Evolutionary conservation across 768 basidiomycete genomes (phyloP).

Genomic region (Naganishia onofrii): DNA sequence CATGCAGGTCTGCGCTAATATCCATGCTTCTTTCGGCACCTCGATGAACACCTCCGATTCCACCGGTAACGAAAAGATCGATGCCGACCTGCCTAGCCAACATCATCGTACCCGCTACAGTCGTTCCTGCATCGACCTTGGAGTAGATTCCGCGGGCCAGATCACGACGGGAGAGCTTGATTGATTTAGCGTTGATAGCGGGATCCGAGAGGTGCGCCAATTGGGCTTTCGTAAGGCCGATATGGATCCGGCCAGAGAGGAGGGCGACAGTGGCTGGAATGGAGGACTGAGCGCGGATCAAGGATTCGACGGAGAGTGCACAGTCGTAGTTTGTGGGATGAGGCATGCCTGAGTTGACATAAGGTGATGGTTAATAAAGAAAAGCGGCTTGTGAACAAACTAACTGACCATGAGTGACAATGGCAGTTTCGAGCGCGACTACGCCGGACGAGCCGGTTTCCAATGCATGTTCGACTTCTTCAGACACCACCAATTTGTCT

Average conservation of each 20-base stretch:
- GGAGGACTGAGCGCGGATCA: slow-evolving; percentile 59
- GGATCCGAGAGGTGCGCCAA: slow-evolving; percentile 67
- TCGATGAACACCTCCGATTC: slow-evolving; percentile 82
- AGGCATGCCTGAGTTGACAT: slow-evolving; percentile 61
- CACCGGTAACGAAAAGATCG: slow-evolving; percentile 76
- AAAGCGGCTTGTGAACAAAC: neutral
- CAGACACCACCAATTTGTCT: slow-evolving; percentile 37
- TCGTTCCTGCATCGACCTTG: slow-evolving; percentile 66
- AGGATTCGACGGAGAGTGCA: slow-evolving; percentile 67
- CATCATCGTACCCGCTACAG: slow-evolving; percentile 56
- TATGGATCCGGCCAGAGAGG: slow-evolving; percentile 75
- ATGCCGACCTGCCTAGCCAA: slow-evolving; percentile 70
- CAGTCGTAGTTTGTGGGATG: slow-evolving; percentile 72
- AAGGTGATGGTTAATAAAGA: no score
- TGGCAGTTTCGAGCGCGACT: slow-evolving; percentile 86
- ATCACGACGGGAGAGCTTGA: slow-evolving; percentile 49
- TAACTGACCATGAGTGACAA: slow-evolving; percentile 73
- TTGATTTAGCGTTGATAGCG: slow-evolving; percentile 43
- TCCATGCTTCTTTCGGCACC: slow-evolving; percentile 79
- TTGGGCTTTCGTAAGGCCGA: slow-evolving; percentile 69
- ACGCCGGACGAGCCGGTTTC: slow-evolving; percentile 61
- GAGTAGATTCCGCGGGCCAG: slow-evolving; percentile 38
- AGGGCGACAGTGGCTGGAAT: slow-evolving; percentile 88
- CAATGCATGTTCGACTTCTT: slow-evolving; percentile 78
- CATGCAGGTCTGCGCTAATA: slow-evolving; percentile 87